Base-by-base conservation (phyloP, 805 yeast species). In the Saccharomyces jurei region DNA sequence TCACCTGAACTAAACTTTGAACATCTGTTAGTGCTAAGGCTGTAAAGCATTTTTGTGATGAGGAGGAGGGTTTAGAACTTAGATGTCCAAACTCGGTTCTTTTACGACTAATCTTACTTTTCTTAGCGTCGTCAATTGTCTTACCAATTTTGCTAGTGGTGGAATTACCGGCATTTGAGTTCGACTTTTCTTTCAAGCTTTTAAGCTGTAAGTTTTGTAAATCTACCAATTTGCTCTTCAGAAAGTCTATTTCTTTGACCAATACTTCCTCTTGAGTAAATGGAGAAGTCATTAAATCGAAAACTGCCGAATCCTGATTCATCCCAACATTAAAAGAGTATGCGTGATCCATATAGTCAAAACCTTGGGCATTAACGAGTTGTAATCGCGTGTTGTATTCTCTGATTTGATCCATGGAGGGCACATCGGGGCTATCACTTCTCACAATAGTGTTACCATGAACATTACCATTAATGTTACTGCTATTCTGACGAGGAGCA, bases 191-290 rank as follows among this genome's bases (percentile, higher is more conserved):
- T 13, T 29, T 49, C 11, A 36, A 36, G 5, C 44, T 36, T 36
- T 36, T 36, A 11, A 36, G 14, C 28, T 46, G 29, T 50, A 29
- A 25, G 52, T 54, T 31, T 46, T 56, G 52, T 26, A 63, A 57
- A 41, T 63, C 64, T 5, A 50, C n/a, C 21, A 61, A 52, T 50
- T 60, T 57, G 10, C 41, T 49, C 22, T 54, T 55, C 41, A 66
- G 51, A 27, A 60, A 60, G 2, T 58, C 50, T 51, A 63, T 57
- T 54, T 66, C 68, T 50, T 60, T 62, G 10, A 58, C 30, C 4
- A 60, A 46, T 0, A 65, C 49, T 29, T 60, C 66, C 26, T 60
- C 61, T 48, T 61, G 63, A 6, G 63, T 56, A 44, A 58, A 57
- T 5, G 56, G 48, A 3, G 60, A 56, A 10, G 59, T 53, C 51